Evolutionary conservation across 2,329 filamentous ascomycete species (phyloP), one percentile per base, ranked within the genome.

Genomic region (Nemania abortiva): DNA sequence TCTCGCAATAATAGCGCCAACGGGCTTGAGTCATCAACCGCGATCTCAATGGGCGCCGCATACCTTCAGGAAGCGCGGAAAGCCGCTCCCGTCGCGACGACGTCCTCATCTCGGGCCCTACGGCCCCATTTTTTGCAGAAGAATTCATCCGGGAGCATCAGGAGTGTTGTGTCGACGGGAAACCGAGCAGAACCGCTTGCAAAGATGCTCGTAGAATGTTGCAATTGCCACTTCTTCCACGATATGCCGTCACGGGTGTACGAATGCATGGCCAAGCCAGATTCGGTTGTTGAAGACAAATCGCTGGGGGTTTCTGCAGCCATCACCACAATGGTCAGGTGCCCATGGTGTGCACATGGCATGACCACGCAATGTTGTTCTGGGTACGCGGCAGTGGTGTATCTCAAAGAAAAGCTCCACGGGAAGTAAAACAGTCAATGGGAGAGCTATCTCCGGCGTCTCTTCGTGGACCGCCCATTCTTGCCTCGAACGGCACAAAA

Each of bases 281-380:
- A 88, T 55, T 83, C 83, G 3, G 80, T 88, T 13, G 82, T 90
- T 13, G 83, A 84, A 62, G 85, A 87, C 57, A 82, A 82, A 63
- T 78, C 80, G 34, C 78, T 85, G 6, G 87, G 87, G 0, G 87
- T 89, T 52, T 84, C 84, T 50, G 88, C 88, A 0, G 81, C 85
- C 6, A 84, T 90, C 53, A 88, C 85, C 9, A 90, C 89, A 71
- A 87, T 85, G 75, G 87, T 91, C 29, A 88, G 86, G 72, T 93
- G 91, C 77, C 90, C 90, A 9, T 93, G 91, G 91, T 93, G 91
- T 77, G 83, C 83, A 52, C 91, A 93, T 80, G 86, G 87, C 58
- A 92, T 93, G 90, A 90, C 84, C 72, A 90, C 86, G 15, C 82
- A 81, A 66, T 93, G 91, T 79, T 93, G 91, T 77, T 86, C 90